Percentiles rank a stretch among this genome's conserved stretches.
These are phyloP conservation scores for Fusarium buharicum DNA, from an alignment of 2,329 filamentous ascomycete species.

Conservation along the genomic window DNA sequence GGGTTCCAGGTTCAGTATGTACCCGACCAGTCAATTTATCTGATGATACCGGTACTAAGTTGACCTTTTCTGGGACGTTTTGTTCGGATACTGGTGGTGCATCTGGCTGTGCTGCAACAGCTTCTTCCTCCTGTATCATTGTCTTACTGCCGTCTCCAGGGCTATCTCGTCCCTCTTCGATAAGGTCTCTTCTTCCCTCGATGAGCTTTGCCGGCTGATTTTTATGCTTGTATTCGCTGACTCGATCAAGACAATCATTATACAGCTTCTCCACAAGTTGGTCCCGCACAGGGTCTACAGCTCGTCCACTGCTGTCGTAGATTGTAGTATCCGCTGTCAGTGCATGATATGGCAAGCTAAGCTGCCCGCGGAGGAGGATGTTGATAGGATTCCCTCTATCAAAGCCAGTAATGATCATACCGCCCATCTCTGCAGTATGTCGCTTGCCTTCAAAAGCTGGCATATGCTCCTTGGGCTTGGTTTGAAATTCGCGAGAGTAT, in stretches of 20 bases:
- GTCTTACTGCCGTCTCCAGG: constrained; percentile 74
- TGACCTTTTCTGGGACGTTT: constrained; percentile 62
- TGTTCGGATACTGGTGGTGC: constrained; percentile 65
- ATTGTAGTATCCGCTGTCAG: constrained; percentile 85
- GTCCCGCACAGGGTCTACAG: constrained; percentile 83
- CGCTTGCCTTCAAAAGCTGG: constrained; percentile 66
- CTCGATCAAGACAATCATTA: constrained; percentile 92
- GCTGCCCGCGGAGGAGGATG: constrained; percentile 87
- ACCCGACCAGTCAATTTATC: constrained; percentile 77
- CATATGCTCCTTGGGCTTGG: constrained; percentile 63
- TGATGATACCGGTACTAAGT: constrained; percentile 71
- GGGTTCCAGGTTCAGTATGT: constrained; percentile 75
- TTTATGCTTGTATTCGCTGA: constrained; percentile 90
- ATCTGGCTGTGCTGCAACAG: constrained; percentile 68
- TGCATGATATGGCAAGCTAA: constrained; percentile 86
- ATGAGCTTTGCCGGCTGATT: constrained; percentile 74
- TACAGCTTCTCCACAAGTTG: constrained; percentile 89
- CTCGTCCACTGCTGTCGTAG: constrained; percentile 82
- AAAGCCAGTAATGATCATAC: constrained; percentile 98
- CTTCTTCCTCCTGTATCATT: constrained; percentile 77
- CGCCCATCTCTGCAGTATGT: constrained; percentile 94
- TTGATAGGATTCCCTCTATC: constrained; percentile 95
- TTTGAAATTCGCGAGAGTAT: constrained; percentile 79
- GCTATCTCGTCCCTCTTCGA: constrained; percentile 85
- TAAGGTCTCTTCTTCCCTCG: constrained; percentile 82